Evolutionary conservation across 2,329 filamentous ascomycete genomes (phyloP).

Genomic region (Fusarium sp.): DNA sequence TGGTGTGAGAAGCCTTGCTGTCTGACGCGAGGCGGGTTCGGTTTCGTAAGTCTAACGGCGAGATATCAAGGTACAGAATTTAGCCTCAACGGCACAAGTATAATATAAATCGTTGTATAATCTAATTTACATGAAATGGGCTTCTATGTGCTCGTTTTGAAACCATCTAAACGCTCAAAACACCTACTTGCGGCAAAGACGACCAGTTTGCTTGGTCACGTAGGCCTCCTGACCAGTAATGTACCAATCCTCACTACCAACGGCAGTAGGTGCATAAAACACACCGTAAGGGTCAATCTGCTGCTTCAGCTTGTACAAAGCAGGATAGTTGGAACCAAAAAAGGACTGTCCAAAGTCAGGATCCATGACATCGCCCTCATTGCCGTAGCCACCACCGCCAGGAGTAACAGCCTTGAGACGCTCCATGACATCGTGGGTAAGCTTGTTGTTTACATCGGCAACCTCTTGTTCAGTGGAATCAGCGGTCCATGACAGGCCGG

Average conservation of each 20-base stretch:
- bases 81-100: not conserved
- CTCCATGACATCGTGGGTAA: constrained; percentile 32
- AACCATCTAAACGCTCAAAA: not conserved
- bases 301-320: constrained; percentile 52
- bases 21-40: not conserved
- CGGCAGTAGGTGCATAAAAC: constrained; percentile 52
- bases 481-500: constrained; percentile 42
- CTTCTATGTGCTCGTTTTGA: not conserved
- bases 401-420: constrained; percentile 42
- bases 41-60: not conserved
- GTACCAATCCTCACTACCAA: constrained; percentile 54
- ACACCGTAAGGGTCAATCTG: constrained; percentile 51
- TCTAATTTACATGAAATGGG: not conserved
- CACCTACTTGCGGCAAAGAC: constrained; percentile 29
- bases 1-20: not conserved
- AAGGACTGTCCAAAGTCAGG: constrained; percentile 52
- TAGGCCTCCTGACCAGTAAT: constrained; percentile 25
- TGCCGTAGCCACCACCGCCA: constrained; percentile 44
- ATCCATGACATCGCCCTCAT: constrained; percentile 53
- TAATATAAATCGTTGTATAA: not conserved
- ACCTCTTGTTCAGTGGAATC: constrained; percentile 18
- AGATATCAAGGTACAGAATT: not conserved
- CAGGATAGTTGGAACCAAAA: constrained; percentile 52
- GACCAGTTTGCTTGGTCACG: constrained; percentile 33
- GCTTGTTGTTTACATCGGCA: constrained; percentile 45